phyloP scores from a whole-genome alignment of 805 yeast genomes.

The Wickerhamiella australiensis region DNA sequence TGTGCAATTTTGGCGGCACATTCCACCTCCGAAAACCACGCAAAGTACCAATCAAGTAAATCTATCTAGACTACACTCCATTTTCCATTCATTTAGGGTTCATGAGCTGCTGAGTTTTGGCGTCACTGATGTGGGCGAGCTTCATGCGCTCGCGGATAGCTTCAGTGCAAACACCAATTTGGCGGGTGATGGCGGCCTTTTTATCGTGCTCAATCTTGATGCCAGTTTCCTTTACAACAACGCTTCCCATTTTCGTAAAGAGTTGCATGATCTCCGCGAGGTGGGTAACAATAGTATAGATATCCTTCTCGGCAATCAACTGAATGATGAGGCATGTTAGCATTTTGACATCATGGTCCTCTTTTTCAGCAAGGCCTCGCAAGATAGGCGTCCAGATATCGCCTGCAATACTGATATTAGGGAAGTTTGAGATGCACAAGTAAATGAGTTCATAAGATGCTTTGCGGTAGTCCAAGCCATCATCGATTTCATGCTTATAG shows the following conservation, averaged over 20 bases:
- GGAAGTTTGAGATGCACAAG: conserved; percentile 34
- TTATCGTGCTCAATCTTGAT: conserved; percentile 53
- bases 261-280: conserved; percentile 25
- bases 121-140: not conserved
- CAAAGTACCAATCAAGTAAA: too few relatives aligned
- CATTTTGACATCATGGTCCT: conserved; percentile 45
- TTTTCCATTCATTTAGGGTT: not conserved
- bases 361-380: conserved; percentile 42
- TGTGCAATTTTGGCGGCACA: not conserved
- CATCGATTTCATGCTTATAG: conserved; percentile 69
- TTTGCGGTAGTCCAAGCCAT: conserved; percentile 61
- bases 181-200: conserved; percentile 7
- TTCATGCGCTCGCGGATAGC: not conserved
- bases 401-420: conserved; percentile 22
- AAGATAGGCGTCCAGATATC: conserved; percentile 35
- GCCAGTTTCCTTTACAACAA: conserved; percentile 46
- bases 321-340: conserved; percentile 38
- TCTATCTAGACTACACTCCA: not conserved
- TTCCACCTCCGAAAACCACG: too few relatives aligned
- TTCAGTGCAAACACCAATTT: not conserved
- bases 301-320: conserved; percentile 30
- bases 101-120: not conserved
- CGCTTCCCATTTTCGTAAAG: conserved; percentile 34
- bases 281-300: conserved; percentile 15
- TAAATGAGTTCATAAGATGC: conserved; percentile 58